phyloP scores from a whole-genome alignment of 495 filamentous ascomycete species.

The Usnea hakonensis region DNA sequence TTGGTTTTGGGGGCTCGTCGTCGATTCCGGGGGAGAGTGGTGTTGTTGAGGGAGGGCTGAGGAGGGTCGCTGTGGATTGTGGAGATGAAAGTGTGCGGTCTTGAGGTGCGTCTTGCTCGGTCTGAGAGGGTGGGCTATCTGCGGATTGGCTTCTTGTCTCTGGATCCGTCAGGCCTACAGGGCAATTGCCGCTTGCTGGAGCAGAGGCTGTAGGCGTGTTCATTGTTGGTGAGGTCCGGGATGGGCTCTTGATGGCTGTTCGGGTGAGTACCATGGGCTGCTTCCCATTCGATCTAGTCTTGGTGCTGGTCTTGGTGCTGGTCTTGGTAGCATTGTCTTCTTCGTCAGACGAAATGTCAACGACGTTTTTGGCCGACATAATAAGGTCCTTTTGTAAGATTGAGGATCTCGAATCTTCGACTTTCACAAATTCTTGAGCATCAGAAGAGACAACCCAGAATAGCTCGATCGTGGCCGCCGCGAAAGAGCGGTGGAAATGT shows the following conservation, averaged over 20 bases:
- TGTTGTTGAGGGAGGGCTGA: neutral
- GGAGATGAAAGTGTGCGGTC: neutral
- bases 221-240: neutral
- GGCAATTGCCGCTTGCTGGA: neutral
- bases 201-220: neutral
- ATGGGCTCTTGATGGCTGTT: neutral
- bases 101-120: neutral
- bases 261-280: neutral
- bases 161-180: neutral
- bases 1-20: neutral
- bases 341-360: conserved; percentile 2
- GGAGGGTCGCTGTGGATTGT: neutral
- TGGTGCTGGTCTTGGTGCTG: neutral
- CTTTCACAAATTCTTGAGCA: neutral
- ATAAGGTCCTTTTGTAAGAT: neutral
- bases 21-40: no score
- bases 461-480: neutral
- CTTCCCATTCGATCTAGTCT: neutral
- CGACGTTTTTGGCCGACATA: neutral
- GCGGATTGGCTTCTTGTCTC: neutral
- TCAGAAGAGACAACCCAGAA: neutral
- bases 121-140: neutral
- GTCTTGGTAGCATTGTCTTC: neutral
- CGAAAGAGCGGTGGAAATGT: neutral
- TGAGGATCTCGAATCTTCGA: neutral